Conservation (phyloP, 495 filamentous ascomycete genomes). For the Xylaria telfairii region DNA sequence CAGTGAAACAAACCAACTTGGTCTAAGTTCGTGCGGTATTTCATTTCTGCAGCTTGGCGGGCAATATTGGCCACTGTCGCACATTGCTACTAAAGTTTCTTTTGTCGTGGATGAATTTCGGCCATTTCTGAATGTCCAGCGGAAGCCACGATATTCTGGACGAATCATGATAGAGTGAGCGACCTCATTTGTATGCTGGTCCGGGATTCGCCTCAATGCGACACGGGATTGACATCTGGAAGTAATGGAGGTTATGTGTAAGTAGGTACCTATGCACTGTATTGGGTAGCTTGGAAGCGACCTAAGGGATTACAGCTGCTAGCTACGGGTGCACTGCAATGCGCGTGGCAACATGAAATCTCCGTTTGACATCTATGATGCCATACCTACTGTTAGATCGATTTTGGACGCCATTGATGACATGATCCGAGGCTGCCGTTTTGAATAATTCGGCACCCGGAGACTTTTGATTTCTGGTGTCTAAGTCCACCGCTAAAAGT, state of each 20-base stretch:
- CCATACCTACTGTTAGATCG: too few species aligned
- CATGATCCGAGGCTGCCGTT: slow-evolving; percentile 4
- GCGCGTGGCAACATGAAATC: not conserved
- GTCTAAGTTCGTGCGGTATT: not conserved
- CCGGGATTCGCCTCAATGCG: not conserved
- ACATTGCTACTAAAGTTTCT: not conserved
- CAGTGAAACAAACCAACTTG: not conserved
- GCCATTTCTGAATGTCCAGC: too few species aligned
- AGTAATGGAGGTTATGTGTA: too few species aligned
- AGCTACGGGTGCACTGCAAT: not conserved
- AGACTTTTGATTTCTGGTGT: not conserved
- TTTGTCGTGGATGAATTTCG: too few species aligned
- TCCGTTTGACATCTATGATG: too few species aligned
- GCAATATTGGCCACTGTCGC: not conserved
- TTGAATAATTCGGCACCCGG: slow-evolving; percentile 3
- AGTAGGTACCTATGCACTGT: not conserved
- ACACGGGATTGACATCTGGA: too few species aligned
- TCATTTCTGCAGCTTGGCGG: not conserved
- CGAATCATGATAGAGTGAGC: not conserved
- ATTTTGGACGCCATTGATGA: too few species aligned
- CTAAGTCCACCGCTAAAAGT: not conserved
- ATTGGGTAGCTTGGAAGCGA: not conserved
- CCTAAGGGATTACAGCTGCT: not conserved
- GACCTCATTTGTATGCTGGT: slow-evolving; percentile 1
- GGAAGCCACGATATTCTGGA: not conserved